phyloP scores from a whole-genome alignment of 2,329 filamentous ascomycete genomes.

The Diplodia sapinea region DNA sequence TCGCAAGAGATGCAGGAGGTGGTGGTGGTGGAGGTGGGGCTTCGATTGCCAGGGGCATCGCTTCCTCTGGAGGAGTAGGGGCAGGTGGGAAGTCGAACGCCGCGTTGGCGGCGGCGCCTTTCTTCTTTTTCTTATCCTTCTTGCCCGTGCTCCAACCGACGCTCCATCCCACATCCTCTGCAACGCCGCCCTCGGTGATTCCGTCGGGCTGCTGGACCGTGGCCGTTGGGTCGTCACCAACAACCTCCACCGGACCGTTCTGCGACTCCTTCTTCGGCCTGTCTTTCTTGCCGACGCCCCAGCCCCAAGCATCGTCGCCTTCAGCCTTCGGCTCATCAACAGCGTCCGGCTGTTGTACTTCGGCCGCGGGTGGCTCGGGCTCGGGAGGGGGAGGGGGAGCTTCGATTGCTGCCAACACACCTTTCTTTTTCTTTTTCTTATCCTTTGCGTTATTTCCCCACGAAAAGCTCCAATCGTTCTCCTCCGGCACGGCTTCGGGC shows the following conservation, averaged over 20 bases:
- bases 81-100: slow-evolving; percentile 23
- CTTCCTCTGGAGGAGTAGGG: slow-evolving; percentile 28
- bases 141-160: slow-evolving; percentile 19
- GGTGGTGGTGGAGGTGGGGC: slow-evolving; percentile 5
- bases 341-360: slow-evolving; percentile 34
- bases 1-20: slow-evolving; percentile 26
- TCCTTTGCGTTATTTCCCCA: slow-evolving; percentile 40
- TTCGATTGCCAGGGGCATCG: background rate
- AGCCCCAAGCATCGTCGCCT: slow-evolving; percentile 24
- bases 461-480: slow-evolving; percentile 38
- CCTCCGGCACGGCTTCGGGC: slow-evolving; percentile 9
- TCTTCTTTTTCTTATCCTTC: slow-evolving; percentile 32
- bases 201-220: slow-evolving; percentile 29
- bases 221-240: slow-evolving; percentile 19
- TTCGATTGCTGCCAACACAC: slow-evolving; percentile 38
- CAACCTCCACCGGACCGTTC: slow-evolving; percentile 28
- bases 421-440: slow-evolving; percentile 48
- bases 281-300: slow-evolving; percentile 35
- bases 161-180: slow-evolving; percentile 17
- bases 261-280: slow-evolving; percentile 41
- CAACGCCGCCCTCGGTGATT: slow-evolving; percentile 19
- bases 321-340: slow-evolving; percentile 26
- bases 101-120: slow-evolving; percentile 12
- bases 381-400: slow-evolving; percentile 14
- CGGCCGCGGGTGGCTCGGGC: slow-evolving; percentile 43